phyloP scores from a whole-genome alignment of 2,329 filamentous ascomycete species.

The Trichoderma endophyticum region DNA sequence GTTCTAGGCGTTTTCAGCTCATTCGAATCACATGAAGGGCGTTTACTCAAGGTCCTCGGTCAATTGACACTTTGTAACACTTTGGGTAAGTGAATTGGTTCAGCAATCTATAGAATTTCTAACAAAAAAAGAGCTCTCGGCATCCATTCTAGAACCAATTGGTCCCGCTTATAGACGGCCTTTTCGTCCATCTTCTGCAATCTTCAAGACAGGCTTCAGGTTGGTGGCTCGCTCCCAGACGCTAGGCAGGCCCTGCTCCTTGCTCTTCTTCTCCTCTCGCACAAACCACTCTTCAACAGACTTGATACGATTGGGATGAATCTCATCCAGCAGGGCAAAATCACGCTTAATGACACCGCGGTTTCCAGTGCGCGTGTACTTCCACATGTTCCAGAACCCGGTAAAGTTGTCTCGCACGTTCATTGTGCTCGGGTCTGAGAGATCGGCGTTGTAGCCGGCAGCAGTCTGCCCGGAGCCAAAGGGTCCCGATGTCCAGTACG shows the following conservation, averaged over 20 bases:
- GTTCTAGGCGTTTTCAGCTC: background rate
- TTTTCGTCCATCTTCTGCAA: conserved; percentile 22
- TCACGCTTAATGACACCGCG: conserved; percentile 43
- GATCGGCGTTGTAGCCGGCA: conserved; percentile 37
- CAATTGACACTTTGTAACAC: background rate
- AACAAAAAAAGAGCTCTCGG: background rate
- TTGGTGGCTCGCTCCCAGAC: conserved; percentile 22
- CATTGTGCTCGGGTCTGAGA: conserved; percentile 32
- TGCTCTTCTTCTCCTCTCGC: conserved; percentile 35
- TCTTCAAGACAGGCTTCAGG: conserved; percentile 21
- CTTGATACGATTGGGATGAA: conserved; percentile 47
- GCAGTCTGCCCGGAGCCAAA: conserved; percentile 24
- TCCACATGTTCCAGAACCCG: conserved; percentile 49
- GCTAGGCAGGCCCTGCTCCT: conserved; percentile 13
- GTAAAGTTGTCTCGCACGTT: conserved; percentile 47
- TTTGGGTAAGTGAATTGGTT: background rate
- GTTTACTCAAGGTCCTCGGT: background rate
- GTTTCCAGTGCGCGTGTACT: conserved; percentile 38
- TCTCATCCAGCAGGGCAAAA: conserved; percentile 49
- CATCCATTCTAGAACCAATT: background rate
- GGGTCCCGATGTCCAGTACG: conserved; percentile 31
- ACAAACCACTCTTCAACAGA: conserved; percentile 49
- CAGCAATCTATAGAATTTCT: background rate
- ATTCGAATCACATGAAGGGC: background rate
- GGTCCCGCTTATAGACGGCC: conserved; percentile 7